phyloP scores from a whole-genome alignment of 176 grass and related monocot genomes.

The Avena insularis region DNA sequence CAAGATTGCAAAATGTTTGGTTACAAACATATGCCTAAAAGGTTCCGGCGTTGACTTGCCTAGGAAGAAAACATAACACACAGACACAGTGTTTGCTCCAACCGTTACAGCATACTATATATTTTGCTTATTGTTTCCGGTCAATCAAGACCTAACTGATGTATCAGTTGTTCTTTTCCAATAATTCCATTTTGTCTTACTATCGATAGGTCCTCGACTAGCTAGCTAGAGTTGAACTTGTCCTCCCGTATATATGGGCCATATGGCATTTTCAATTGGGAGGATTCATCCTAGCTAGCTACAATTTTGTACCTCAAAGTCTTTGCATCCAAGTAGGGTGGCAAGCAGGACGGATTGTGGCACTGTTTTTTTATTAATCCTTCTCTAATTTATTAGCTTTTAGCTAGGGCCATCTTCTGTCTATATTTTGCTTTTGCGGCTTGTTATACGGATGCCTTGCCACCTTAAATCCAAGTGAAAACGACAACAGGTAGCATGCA shows the following conservation, averaged over 20 bases:
- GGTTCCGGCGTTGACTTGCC: background rate
- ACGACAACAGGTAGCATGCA: background rate
- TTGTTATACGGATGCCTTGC: too few relatives aligned
- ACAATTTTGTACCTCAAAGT: background rate
- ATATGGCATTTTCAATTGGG: background rate
- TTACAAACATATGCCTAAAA: background rate
- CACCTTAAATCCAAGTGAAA: background rate
- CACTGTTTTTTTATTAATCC: too few relatives aligned
- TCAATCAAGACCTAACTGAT: slow-evolving; percentile 11
- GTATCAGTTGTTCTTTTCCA: background rate
- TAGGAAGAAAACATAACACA: background rate
- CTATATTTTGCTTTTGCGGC: too few relatives aligned
- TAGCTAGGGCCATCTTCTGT: too few relatives aligned
- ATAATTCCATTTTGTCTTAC: background rate
- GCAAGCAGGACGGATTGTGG: too few relatives aligned
- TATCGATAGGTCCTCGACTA: background rate
- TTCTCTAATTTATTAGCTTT: too few relatives aligned
- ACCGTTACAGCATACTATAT: background rate
- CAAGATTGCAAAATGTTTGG: too few relatives aligned
- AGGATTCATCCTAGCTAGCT: background rate
- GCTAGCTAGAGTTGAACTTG: background rate
- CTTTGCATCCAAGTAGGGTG: background rate
- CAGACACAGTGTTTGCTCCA: background rate
- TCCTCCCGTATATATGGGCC: background rate
- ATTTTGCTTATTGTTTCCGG: background rate